These are phyloP conservation scores for Beauveria sp. DNA, from an alignment of 2,329 filamentous ascomycete species.

Conservation along the genomic window DNA sequence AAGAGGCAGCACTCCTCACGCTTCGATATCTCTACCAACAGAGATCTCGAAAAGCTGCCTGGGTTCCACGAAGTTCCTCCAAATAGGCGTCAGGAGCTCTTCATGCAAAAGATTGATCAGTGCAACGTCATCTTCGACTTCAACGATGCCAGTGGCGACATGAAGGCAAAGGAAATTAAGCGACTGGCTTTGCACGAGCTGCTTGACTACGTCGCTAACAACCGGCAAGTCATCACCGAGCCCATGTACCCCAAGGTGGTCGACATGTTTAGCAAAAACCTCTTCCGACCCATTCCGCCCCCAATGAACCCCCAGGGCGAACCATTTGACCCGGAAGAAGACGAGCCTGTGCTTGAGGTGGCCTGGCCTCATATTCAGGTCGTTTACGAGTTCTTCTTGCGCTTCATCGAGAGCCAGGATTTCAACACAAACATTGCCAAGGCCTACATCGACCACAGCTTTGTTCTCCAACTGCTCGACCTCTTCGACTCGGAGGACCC, in stretches of 20 bases:
- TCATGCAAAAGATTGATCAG: conserved; percentile 99
- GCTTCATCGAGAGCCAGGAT: conserved; percentile 98
- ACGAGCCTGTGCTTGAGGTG: conserved; percentile 94
- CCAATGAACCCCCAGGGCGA: conserved; percentile 97
- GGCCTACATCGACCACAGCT: conserved; percentile 96
- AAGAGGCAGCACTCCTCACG: conserved; percentile 96
- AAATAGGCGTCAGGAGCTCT: conserved; percentile 88
- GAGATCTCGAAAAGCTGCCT: conserved; percentile 92
- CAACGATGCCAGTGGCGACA: conserved; percentile 94
- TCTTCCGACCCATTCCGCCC: conserved; percentile 93
- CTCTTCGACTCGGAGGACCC: conserved; percentile 98
- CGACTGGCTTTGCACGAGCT: conserved; percentile 90
- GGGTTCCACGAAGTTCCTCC: conserved; percentile 97
- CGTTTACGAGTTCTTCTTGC: conserved; percentile 97
- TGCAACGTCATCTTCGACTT: conserved; percentile 99
- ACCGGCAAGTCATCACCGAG: conserved; percentile 95
- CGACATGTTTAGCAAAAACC: conserved; percentile 98
- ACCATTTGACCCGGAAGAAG: conserved; percentile 96
- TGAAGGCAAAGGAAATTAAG: conserved; percentile 99
- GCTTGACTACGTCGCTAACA: conserved; percentile 96
- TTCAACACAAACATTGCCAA: conserved; percentile 99
- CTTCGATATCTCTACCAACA: conserved; percentile 94
- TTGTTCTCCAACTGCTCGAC: conserved; percentile 93
- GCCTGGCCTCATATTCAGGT: conserved; percentile 99
- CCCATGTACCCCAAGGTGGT: conserved; percentile 98